phyloP scores from a whole-genome alignment of 768 basidiomycete genomes.

The Tulasnella sp. region DNA sequence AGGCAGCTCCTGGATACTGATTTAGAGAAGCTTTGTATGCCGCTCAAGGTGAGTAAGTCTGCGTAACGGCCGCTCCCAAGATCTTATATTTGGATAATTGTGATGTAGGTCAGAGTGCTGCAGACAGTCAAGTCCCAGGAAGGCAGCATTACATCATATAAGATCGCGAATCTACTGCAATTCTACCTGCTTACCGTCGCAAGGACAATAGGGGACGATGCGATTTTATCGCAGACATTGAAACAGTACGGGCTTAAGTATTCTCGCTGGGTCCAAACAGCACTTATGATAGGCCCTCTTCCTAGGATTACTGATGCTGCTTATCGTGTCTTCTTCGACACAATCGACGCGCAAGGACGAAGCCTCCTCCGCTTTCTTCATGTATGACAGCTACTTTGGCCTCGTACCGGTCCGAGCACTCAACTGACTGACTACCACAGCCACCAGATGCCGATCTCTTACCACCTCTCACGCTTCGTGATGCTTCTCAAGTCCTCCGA shows the following conservation, averaged over 20 bases:
- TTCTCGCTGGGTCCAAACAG: too few relatives aligned
- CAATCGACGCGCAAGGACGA: conserved; percentile 75
- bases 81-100: background rate
- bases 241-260: conserved; percentile 48
- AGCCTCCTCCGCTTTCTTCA: conserved; percentile 39
- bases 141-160: conserved; percentile 83
- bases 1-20: conserved; percentile 69
- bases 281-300: background rate
- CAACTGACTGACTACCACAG: too few relatives aligned
- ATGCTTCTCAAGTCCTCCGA: conserved; percentile 71
- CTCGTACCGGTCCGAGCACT: background rate
- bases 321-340: conserved; percentile 78
- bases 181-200: conserved; percentile 92
- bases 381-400: conserved; percentile 24
- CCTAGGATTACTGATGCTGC: conserved; percentile 74
- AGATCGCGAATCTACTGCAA: conserved; percentile 87
- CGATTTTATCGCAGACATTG: conserved; percentile 63
- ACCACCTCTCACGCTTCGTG: conserved; percentile 69
- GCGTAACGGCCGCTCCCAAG: background rate
- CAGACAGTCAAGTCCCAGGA: conserved; percentile 92
- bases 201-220: conserved; percentile 78
- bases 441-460: conserved; percentile 49
- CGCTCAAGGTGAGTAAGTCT: conserved; percentile 56
- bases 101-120: conserved; percentile 64
- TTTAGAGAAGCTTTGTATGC: conserved; percentile 73